Evolutionary conservation across 352 stramenopile species (phyloP).

Genomic region (Plasmopara muralis): DNA sequence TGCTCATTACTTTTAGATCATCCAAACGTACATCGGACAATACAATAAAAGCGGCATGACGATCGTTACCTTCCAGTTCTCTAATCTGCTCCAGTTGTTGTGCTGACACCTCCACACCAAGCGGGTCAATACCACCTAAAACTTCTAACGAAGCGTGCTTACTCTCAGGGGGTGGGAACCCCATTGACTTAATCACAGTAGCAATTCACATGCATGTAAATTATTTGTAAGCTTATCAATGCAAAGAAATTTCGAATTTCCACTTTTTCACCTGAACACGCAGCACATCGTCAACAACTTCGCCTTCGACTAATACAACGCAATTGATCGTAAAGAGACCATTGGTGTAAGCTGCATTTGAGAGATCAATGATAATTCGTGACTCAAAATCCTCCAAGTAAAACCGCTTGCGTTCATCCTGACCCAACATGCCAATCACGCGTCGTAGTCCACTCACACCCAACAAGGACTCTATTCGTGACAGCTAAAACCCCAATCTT

Average conservation of each 20-base stretch:
- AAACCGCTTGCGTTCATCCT: slow-evolving; percentile 73
- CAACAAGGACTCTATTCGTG: slow-evolving; percentile 81
- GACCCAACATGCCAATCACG: slow-evolving; percentile 80
- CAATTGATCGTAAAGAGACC: slow-evolving; percentile 90
- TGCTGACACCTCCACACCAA: slow-evolving; percentile 72
- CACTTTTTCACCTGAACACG: slow-evolving; percentile 72
- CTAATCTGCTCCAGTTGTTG: slow-evolving; percentile 79
- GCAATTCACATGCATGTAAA: neutral
- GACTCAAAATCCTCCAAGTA: slow-evolving; percentile 82
- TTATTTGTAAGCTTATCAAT: neutral
- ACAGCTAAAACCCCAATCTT: slow-evolving; percentile 36
- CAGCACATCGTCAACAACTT: slow-evolving; percentile 90
- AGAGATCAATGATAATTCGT: slow-evolving; percentile 71
- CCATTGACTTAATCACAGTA: slow-evolving; percentile 65
- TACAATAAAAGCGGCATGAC: slow-evolving; percentile 89
- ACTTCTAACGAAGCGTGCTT: slow-evolving; percentile 71
- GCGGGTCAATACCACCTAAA: slow-evolving; percentile 68
- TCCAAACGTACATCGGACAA: slow-evolving; percentile 93
- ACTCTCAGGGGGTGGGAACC: slow-evolving; percentile 84
- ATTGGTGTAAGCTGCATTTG: slow-evolving; percentile 71
- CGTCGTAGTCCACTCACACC: slow-evolving; percentile 66
- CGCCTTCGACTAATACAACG: slow-evolving; percentile 89
- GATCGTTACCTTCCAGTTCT: slow-evolving; percentile 67
- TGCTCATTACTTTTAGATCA: slow-evolving; percentile 84
- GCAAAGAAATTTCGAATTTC: neutral